phyloP scores from a whole-genome alignment of 2,329 filamentous ascomycete species.

The Colletotrichum tropicicola region DNA sequence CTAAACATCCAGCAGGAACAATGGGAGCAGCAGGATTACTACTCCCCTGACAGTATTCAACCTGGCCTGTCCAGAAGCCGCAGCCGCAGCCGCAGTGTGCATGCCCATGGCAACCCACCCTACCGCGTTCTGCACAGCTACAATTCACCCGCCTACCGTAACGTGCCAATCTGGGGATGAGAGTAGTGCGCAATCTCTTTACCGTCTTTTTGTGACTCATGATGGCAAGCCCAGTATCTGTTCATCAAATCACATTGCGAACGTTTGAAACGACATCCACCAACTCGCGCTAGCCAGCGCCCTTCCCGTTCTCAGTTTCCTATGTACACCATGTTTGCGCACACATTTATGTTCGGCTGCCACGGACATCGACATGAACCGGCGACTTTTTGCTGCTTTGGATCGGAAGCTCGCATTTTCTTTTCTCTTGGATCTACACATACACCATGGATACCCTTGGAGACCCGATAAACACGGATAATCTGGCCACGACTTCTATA shows the following conservation, averaged over 20 bases:
- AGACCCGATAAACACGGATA: constrained; percentile 12
- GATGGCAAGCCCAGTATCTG: constrained; percentile 11
- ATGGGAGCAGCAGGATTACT: constrained; percentile 20
- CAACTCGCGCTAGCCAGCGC: not conserved
- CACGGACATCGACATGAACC: not conserved
- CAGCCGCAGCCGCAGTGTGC: constrained; percentile 16
- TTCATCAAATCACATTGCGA: not conserved
- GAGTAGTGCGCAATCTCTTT: not conserved
- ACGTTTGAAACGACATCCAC: constrained; percentile 16
- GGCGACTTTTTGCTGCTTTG: not conserved
- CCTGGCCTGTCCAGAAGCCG: constrained; percentile 34
- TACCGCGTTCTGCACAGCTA: constrained; percentile 67
- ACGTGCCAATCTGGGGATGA: constrained; percentile 65
- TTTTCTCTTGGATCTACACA: constrained; percentile 15
- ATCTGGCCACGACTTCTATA: constrained; percentile 3
- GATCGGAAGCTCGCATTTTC: not conserved
- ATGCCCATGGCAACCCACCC: constrained; percentile 41
- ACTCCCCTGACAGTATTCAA: constrained; percentile 40
- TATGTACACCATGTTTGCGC: constrained; percentile 6
- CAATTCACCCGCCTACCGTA: constrained; percentile 65
- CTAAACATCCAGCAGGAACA: constrained; percentile 33
- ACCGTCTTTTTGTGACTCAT: constrained; percentile 4
- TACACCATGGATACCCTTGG: constrained; percentile 18
- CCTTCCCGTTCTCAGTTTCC: constrained; percentile 5
- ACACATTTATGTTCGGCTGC: not conserved